Evolutionary conservation across 2,329 filamentous ascomycete species (phyloP).

Genomic region (Botrytis aclada): DNA sequence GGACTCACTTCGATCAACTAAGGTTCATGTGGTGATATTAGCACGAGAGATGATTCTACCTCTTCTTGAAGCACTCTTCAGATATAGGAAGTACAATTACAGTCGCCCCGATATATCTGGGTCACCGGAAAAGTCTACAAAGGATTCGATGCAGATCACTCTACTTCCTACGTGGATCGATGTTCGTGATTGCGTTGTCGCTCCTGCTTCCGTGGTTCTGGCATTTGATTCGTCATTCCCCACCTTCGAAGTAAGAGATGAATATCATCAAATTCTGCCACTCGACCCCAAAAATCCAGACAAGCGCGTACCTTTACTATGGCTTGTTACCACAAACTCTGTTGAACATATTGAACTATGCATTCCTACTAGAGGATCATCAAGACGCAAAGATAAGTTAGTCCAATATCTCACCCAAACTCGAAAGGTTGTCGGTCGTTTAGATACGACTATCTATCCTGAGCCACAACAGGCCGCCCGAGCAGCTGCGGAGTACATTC

Average conservation of each 20-base stretch:
- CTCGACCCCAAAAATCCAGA: slow-evolving; percentile 18
- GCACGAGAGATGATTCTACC: slow-evolving; percentile 50
- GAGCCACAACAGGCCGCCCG: slow-evolving; percentile 31
- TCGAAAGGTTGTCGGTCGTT: slow-evolving; percentile 26
- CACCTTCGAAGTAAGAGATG: slow-evolving; percentile 14
- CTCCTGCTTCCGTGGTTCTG: slow-evolving; percentile 28
- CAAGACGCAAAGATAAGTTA: slow-evolving; percentile 28
- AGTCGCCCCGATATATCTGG: slow-evolving; percentile 29
- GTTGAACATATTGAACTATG: slow-evolving; percentile 37
- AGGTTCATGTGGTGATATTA: slow-evolving; percentile 52
- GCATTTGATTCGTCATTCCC: slow-evolving; percentile 29
- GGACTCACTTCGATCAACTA: slow-evolving; percentile 42
- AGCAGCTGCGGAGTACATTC: slow-evolving; percentile 29
- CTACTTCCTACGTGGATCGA: slow-evolving; percentile 30
- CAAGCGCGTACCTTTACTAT: slow-evolving; percentile 29
- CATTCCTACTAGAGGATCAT: slow-evolving; percentile 23
- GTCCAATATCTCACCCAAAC: slow-evolving; percentile 31
- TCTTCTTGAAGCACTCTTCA: slow-evolving; percentile 51
- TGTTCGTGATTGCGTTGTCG: slow-evolving; percentile 17
- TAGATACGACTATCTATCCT: slow-evolving; percentile 20
- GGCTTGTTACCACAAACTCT: slow-evolving; percentile 32
- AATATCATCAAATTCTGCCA: slow-evolving; percentile 23
- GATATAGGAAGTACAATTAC: slow-evolving; percentile 41
- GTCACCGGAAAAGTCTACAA: slow-evolving; percentile 33
- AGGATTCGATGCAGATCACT: slow-evolving; percentile 26